Evolutionary conservation across 257 asterid species (phyloP).

Genomic region (Solanum medicagineum): DNA sequence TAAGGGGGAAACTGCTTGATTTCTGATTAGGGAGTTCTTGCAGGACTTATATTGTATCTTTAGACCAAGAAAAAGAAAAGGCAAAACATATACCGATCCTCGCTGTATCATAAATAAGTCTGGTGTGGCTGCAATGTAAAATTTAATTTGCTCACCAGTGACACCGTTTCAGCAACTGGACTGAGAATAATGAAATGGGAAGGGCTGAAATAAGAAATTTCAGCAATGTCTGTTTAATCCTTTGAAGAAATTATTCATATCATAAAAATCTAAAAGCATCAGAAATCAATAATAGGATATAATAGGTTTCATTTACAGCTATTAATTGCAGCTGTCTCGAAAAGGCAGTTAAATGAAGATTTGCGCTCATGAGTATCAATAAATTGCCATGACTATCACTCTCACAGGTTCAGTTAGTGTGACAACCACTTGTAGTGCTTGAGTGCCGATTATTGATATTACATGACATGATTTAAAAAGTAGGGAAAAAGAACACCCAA

Average conservation of each 20-base stretch:
- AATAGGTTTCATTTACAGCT: not conserved
- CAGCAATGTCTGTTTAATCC: not conserved
- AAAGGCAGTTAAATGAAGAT: not conserved
- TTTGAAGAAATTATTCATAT: not conserved
- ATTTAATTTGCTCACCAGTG: not conserved
- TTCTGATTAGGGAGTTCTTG: not conserved
- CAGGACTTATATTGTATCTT: not conserved
- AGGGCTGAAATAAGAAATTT: not conserved
- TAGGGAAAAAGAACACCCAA: not conserved
- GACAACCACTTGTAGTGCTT: not conserved
- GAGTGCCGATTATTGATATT: not conserved
- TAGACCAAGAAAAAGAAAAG: not conserved
- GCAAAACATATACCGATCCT: not conserved
- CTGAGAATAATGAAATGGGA: not conserved
- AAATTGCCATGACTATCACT: not conserved
- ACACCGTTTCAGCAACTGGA: not conserved
- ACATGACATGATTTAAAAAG: not conserved
- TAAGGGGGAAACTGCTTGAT: conserved; percentile 67
- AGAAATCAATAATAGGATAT: not conserved
- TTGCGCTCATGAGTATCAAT: not conserved
- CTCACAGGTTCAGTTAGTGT: not conserved
- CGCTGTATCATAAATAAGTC: not conserved
- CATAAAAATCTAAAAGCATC: not conserved
- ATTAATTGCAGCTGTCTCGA: not conserved
- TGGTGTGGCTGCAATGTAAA: not conserved